Conservation (phyloP, 1,139 yeast genomes). For the Debaryomyces robertsiae region DNA sequence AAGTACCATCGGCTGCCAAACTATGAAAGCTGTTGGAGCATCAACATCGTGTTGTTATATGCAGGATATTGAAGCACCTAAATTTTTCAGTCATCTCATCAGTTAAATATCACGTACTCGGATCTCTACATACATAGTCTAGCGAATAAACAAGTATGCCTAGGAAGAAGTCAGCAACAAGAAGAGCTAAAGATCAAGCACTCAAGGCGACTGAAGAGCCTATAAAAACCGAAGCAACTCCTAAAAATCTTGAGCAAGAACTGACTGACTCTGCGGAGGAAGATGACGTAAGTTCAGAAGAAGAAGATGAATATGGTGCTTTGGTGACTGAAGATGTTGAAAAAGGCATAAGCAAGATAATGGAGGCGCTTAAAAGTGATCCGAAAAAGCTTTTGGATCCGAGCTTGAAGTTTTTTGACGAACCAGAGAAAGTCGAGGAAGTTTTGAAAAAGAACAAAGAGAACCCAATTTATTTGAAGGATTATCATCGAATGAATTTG, state of each 20-base stretch:
- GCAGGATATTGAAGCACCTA: slow-evolving; percentile 4
- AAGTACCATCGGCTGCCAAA: background rate
- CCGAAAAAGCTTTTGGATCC: slow-evolving; percentile 69
- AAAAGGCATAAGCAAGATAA: slow-evolving; percentile 70
- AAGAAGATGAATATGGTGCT: slow-evolving; percentile 93
- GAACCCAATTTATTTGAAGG: slow-evolving; percentile 87
- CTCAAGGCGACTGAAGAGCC: slow-evolving; percentile 13
- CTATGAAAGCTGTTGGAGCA: background rate
- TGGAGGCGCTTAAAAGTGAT: slow-evolving; percentile 66
- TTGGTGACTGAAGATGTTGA: slow-evolving; percentile 86
- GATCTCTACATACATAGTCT: background rate
- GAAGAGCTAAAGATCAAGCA: slow-evolving; percentile 64
- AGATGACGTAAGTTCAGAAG: slow-evolving; percentile 55
- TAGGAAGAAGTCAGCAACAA: slow-evolving; percentile 88
- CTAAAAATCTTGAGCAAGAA: slow-evolving; percentile 17
- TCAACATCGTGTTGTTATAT: slow-evolving; percentile 7
- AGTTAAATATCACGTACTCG: slow-evolving; percentile 2
- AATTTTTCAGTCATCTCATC: slow-evolving; percentile 19
- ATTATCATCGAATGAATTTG: slow-evolving; percentile 84
- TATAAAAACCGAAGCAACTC: background rate
- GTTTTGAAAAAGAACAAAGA: slow-evolving; percentile 33
- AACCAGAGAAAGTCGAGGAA: slow-evolving; percentile 46
- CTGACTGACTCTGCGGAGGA: slow-evolving; percentile 25
- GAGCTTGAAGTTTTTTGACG: slow-evolving; percentile 69
- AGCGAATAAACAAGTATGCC: slow-evolving; percentile 53